Base-by-base conservation (phyloP, 192 early-diverging fungal species). In the Coemansia sp. region DNA sequence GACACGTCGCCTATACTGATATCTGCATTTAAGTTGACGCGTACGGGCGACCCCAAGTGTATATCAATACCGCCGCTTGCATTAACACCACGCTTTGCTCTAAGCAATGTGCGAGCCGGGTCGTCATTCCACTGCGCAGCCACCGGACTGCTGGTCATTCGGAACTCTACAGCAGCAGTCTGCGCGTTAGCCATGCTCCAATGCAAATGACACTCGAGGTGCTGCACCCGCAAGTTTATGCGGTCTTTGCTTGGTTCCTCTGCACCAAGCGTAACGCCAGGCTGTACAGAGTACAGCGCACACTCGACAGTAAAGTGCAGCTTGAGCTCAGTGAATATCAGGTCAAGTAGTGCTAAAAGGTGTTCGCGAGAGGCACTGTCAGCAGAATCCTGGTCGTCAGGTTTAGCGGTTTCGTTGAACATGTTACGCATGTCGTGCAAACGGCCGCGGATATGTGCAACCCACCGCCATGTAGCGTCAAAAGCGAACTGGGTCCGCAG, bases 271-370 rank as follows among this genome's bases (percentile, higher is more conserved):
- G 59, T 40, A 14, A 81, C 66, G 12, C 57, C 23, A 28, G 78
- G 78, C 54, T 64, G 72, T 9, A 81, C 72, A 0, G 65, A 69
- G 19, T 75, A 81, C 37, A 72, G 4, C 26, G 78, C 78, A 3
- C 66, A 62, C 60, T 81, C 78, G 3, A 81, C 51, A 10, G 63
- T 63, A 31, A 75, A 37, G 37, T 72, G 78, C 0, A 62, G 65
- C 63, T 81, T 71, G 54, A 75, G 66, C 8, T 81, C 78, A 0
- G 78, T 64, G 38, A 81, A 74, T 5, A 81, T 58, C 22, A 81
- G 42, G 21, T 68, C 66, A 40, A 66, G 58, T 15, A 81, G 59
- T 4, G 72, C 72, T 9, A 70, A 56, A 28, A 71, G 20, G 21
- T 65, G 58, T 0, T 46, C 53, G 20, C 38, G 31, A 23, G 22